Base-by-base conservation (phyloP, 441 rosid species). In the Aquilaria agallochum region DNA sequence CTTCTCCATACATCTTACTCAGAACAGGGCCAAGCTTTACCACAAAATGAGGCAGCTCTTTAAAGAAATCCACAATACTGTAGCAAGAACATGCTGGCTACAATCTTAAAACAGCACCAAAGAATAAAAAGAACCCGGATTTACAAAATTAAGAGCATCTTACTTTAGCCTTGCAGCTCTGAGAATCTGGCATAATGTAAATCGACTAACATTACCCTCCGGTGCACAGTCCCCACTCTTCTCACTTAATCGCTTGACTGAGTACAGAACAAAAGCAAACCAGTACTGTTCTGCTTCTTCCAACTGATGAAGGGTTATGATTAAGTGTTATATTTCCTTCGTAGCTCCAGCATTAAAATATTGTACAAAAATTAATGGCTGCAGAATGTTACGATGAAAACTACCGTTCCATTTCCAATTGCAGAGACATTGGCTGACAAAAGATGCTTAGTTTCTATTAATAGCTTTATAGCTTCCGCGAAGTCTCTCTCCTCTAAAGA, bases 231-330 rank as follows among this genome's bases (percentile, higher is more conserved):
- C 89, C 45, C 62, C 74, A 47, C 69, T 76, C 76, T 67, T 84
- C 76, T 80, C 74, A 52, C 78, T 69, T 61, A 89, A 73, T 78
- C 74, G 84, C 74, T 72, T 86, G 34, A 84, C 81, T 4, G 93
- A 81, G 63, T 72, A 94, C 51, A 80, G 72, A 52, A 91, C 79
- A 68, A 91, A 91, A 1, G 96, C 90, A 74, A 83, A 87, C 96
- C 94, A 91, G 74, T 76, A 89, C 75, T 85, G 79, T 69, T 87
- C 97, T 8, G 88, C 88, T 76, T 94, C 99, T 70, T 94, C 99
- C 50, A 63, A 71, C 96, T 89, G 76, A 67, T 1, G 62, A 59
- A 59, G 42, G 48, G 71, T 14, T 66, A 60, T 60, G 44, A 56
- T 31, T 13, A 20, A n/a, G 51, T n/a, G 53, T n/a, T n/a, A 53